phyloP scores from a whole-genome alignment of 345 rosid genomes.

The Eucalyptus guilfoylei region DNA sequence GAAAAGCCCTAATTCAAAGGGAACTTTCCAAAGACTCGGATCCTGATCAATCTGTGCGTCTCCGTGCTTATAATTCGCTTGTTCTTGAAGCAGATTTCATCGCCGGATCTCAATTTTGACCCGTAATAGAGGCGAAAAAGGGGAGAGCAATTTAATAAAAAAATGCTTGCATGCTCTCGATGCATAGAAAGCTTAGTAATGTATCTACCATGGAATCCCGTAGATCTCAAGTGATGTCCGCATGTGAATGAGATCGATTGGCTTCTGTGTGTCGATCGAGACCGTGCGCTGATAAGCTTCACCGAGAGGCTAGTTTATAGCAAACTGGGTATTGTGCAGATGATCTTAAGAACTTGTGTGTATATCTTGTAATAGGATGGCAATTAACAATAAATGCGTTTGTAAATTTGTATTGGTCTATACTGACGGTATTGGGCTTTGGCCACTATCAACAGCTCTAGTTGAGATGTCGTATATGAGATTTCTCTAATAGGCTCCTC shows the following conservation, averaged over 20 bases:
- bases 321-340: not conserved
- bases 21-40: not conserved
- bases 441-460: not conserved
- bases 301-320: too few relatives aligned
- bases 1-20: not conserved
- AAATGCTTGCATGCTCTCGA: not conserved
- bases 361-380: not conserved
- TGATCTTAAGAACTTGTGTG: not conserved
- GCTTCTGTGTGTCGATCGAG: not conserved
- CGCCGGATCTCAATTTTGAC: not conserved
- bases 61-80: not conserved
- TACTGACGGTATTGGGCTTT: accelerated
- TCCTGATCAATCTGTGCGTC: not conserved
- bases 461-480: not conserved
- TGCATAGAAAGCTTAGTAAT: not conserved
- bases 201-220: not conserved
- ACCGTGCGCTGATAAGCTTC: not conserved
- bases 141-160: not conserved
- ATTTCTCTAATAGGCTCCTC: not conserved
- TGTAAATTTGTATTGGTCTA: not conserved
- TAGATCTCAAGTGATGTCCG: not conserved
- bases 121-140: not conserved
- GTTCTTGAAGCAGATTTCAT: not conserved
- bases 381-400: not conserved
- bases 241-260: not conserved